Base-by-base conservation (phyloP, 2,329 filamentous ascomycete genomes). In the Chlorencoelia australis region DNA sequence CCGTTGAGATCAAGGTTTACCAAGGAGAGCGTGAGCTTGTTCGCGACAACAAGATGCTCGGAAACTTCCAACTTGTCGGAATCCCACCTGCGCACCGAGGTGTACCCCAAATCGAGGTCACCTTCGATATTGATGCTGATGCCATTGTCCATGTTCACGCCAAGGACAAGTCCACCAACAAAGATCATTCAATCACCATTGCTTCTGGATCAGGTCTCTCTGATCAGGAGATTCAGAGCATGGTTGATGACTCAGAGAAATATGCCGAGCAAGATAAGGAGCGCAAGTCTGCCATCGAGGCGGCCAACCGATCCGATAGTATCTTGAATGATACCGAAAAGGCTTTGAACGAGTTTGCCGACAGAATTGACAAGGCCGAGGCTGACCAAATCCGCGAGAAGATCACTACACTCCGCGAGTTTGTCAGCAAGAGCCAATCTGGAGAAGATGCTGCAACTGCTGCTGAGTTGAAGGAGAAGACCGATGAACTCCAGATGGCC, bases 21-120 rank as follows among this genome's bases (percentile, higher is more conserved):
- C 88, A 96, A 79, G 89, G 89, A 73, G 89, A 96, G 77, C 89
- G 89, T 84, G 88, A 95, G 73, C 86, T 95, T 47, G 88, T 95
- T 63, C 82, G 80, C 60, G 89, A 96, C 71, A 96, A 96, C 82
- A 96, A 96, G 76, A 71, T 96, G 43, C 78, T 96, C 41, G 89
- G 89, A 45, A 96, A 96, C 82, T 96, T 96, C 84, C 88, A 96
- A 75, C 82, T 96, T 52, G 87, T 94, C 55, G 89, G 89, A 49
- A 95, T 96, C 44, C 89, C 89, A 40, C 89, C 89, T 53, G 89
- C 89, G 39, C 88, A 93, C 73, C 87, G 88, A 62, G 88, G 88
- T 71, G 86, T 95, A 44, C 89, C 89, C 47, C 89, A 96, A 65
- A 74, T 96, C 40, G 89, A 96, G 73, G 89, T 96, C 54, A 95